phyloP scores from a whole-genome alignment of 2,329 filamentous ascomycete species.

The Aspergillus thermomutatus region DNA sequence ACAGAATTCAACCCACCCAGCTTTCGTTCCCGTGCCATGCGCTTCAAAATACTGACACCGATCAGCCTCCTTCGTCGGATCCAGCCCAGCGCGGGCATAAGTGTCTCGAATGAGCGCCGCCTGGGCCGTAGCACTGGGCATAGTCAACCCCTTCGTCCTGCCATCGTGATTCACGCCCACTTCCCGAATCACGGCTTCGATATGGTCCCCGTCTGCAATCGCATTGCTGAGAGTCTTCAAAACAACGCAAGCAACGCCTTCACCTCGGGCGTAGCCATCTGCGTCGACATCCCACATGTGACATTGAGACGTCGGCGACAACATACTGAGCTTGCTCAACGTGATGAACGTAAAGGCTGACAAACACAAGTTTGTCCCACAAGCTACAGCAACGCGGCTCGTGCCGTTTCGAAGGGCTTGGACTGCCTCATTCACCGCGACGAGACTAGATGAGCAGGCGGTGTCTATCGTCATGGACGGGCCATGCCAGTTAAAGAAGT shows the following conservation, averaged over 20 bases:
- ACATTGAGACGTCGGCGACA: constrained; percentile 28
- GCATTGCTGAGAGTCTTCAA: constrained; percentile 27
- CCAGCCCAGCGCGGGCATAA: constrained; percentile 26
- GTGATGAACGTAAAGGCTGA: constrained; percentile 21
- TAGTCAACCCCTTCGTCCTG: constrained; percentile 4
- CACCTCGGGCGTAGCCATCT: constrained; percentile 30
- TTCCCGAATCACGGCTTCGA: constrained; percentile 26
- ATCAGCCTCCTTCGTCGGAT: constrained; percentile 12
- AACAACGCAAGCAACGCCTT: constrained; percentile 27
- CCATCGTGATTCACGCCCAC: constrained; percentile 23
- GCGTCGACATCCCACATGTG: constrained; percentile 23
- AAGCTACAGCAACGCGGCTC: constrained; percentile 23
- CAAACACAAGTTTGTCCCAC: constrained; percentile 31
- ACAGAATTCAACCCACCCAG: too few relatives aligned
- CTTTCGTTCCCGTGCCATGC: constrained; percentile 39
- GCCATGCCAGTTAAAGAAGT: constrained; percentile 37
- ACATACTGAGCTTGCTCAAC: constrained; percentile 29
- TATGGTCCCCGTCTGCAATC: constrained; percentile 24
- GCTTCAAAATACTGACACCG: constrained; percentile 36
- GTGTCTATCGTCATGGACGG: constrained; percentile 40
- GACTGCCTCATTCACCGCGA: constrained; percentile 19
- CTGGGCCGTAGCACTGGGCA: constrained; percentile 3
- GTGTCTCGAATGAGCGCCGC: constrained; percentile 1
- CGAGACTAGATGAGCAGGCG: constrained; percentile 38
- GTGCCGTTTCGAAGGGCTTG: constrained; percentile 16